These are phyloP conservation scores for Macrophomina pseudophaseolina DNA, from an alignment of 2,329 filamentous ascomycete genomes.

Conservation along the genomic window DNA sequence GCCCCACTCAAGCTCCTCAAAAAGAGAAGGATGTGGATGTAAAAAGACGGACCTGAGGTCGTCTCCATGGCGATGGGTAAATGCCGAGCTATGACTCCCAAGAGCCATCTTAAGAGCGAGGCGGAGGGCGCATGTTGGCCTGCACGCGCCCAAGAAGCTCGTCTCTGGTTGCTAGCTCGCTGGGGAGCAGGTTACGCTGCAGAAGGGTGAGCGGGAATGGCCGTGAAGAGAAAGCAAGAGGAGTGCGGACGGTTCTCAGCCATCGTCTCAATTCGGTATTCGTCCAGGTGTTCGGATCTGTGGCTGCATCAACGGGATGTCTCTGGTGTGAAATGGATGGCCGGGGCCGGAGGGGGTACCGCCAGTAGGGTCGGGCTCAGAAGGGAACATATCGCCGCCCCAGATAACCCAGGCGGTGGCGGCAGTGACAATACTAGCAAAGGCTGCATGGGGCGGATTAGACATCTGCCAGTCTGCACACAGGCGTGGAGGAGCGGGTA, in stretches of 20 bases:
- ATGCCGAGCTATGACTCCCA: too few species aligned
- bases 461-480: neutral
- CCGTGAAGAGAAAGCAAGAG: neutral
- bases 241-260: slow-evolving; percentile 73
- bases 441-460: slow-evolving; percentile 47
- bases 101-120: neutral
- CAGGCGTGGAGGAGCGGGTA: neutral
- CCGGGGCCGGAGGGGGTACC: slow-evolving; percentile 55
- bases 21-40: too few species aligned
- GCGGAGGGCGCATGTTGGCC: slow-evolving; percentile 65
- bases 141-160: slow-evolving; percentile 72
- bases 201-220: neutral
- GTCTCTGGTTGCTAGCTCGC: slow-evolving; percentile 62
- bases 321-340: neutral
- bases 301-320: neutral
- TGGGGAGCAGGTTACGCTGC: slow-evolving; percentile 69
- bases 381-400: slow-evolving; percentile 77
- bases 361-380: slow-evolving; percentile 75
- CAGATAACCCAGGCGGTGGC: slow-evolving; percentile 85
- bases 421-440: slow-evolving; percentile 80
- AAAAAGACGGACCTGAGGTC: too few species aligned
- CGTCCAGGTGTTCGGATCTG: slow-evolving; percentile 75
- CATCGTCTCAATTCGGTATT: slow-evolving; percentile 79
- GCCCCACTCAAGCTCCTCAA: too few species aligned
- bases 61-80: too few species aligned